Percentiles rank a stretch among this genome's conserved stretches.
Conservation (phyloP, 257 asterid species). For the Solanum appendiculatum region DNA sequence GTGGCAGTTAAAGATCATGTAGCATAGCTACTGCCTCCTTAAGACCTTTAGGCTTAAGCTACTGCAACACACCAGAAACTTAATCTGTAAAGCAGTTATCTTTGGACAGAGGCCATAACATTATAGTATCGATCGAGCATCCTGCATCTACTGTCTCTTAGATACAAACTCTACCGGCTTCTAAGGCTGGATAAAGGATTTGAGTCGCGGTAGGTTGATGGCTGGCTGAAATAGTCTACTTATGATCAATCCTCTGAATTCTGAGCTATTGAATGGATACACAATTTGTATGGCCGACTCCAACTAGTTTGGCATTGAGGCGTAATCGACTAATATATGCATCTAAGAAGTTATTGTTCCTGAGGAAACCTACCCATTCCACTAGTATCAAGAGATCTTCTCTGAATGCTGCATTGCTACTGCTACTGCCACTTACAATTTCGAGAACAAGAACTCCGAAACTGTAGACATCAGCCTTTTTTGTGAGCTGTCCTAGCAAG, state of each 20-base stretch:
- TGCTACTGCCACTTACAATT: slow-evolving; percentile 57
- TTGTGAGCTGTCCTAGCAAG: too few species aligned
- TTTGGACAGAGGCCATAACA: too few species aligned
- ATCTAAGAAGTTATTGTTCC: neutral
- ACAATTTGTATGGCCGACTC: neutral
- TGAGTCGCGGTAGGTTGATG: neutral
- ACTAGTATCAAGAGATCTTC: slow-evolving; percentile 45
- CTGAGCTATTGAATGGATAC: neutral
- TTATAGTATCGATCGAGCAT: too few species aligned
- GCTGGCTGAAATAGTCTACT: neutral
- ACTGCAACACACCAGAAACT: neutral
- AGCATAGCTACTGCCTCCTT: neutral
- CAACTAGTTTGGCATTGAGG: neutral
- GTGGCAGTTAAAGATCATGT: neutral
- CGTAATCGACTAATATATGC: neutral
- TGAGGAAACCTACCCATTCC: slow-evolving; percentile 52
- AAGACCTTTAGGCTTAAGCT: neutral
- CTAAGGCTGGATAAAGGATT: too few species aligned
- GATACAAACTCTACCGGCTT: neutral
- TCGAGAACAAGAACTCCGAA: slow-evolving; percentile 79
- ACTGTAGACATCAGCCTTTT: slow-evolving; percentile 74
- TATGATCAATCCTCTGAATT: neutral
- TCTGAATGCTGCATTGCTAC: slow-evolving; percentile 58
- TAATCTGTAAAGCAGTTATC: neutral
- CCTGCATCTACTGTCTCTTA: too few species aligned